These are phyloP conservation scores for Trebouxia gelatinosa DNA, from an alignment of 163 green algal species.

Conservation along the genomic window DNA sequence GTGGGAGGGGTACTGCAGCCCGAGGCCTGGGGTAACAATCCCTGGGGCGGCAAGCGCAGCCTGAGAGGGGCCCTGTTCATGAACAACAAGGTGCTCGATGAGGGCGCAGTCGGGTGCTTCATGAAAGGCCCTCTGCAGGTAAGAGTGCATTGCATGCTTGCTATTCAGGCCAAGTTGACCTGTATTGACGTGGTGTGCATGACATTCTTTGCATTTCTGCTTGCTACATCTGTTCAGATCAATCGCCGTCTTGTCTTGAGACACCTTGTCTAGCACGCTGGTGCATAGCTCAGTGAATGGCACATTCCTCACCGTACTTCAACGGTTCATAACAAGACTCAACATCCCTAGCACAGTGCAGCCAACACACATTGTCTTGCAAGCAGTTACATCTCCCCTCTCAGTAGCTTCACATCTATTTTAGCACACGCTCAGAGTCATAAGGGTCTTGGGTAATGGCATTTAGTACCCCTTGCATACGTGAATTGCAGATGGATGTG, in stretches of 20 bases:
- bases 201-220: background rate
- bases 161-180: background rate
- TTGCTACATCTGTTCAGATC: no score
- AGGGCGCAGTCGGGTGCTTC: conserved; percentile 37
- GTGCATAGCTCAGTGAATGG: no score
- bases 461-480: background rate
- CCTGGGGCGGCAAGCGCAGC: conserved; percentile 18
- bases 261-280: no score
- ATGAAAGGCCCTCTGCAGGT: conserved; percentile 34
- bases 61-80: conserved; percentile 35
- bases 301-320: no score
- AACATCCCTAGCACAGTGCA: no score
- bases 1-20: conserved; percentile 29
- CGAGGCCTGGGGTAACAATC: conserved; percentile 20
- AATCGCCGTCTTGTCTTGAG: no score
- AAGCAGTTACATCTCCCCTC: no score
- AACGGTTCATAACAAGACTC: no score
- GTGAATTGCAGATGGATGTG: background rate
- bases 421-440: no score
- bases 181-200: background rate
- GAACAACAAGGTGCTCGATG: conserved; percentile 3
- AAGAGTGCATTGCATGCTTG: background rate
- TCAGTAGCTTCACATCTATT: no score
- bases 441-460: background rate
- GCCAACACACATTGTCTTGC: no score